Evolutionary conservation across 306 rosid genomes (phyloP).

Genomic region (Ceratonia siliqua): DNA sequence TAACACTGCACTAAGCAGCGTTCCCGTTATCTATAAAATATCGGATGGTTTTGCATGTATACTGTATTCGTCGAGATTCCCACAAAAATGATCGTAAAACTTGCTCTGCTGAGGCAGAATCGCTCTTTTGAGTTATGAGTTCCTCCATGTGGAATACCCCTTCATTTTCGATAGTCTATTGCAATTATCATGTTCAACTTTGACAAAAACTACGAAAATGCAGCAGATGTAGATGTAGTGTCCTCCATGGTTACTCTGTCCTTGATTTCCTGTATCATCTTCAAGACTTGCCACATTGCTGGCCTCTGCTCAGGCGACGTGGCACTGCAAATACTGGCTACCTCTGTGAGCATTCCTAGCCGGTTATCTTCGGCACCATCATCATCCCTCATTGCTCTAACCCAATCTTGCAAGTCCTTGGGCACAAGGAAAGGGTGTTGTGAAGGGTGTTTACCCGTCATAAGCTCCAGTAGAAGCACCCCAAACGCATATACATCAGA

Average conservation of each 20-base stretch:
- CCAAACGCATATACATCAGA: slow-evolving; percentile 85
- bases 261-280: slow-evolving; percentile 89
- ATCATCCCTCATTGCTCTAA: slow-evolving; percentile 77
- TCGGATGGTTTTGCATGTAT: slow-evolving; percentile 1
- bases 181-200: slow-evolving; percentile 16
- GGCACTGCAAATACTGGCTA: slow-evolving; percentile 77
- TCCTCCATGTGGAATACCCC: slow-evolving; percentile 9
- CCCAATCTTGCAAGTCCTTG: slow-evolving; percentile 76
- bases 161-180: not conserved
- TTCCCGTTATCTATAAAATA: not conserved
- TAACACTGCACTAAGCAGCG: slow-evolving; percentile 2
- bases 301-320: slow-evolving; percentile 97
- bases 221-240: slow-evolving; percentile 21
- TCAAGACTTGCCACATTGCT: slow-evolving; percentile 89
- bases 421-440: slow-evolving; percentile 82
- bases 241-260: slow-evolving; percentile 64
- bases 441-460: slow-evolving; percentile 88
- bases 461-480: slow-evolving; percentile 78
- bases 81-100: not conserved
- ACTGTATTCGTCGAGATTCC: not conserved
- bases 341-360: slow-evolving; percentile 88
- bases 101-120: slow-evolving; percentile 28
- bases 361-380: slow-evolving; percentile 62
- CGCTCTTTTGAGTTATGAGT: not conserved
- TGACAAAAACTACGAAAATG: slow-evolving; percentile 41